phyloP scores from a whole-genome alignment of 176 grass and related monocot genomes.

The Lolium perenne region DNA sequence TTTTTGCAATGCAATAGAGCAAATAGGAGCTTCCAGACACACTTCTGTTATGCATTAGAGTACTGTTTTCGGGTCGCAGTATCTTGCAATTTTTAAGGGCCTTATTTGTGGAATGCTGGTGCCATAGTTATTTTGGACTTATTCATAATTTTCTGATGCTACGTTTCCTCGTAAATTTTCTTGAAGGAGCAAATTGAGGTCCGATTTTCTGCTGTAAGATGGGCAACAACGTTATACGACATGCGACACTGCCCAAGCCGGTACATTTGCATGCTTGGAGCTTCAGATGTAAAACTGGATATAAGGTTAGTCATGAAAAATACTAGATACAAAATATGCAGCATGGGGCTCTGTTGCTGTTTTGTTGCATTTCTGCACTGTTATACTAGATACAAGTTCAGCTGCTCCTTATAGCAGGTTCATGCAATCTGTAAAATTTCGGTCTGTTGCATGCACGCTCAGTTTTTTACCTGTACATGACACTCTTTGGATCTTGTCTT shows the following conservation, averaged over 20 bases:
- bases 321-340: constrained; percentile 4
- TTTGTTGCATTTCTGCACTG: constrained; percentile 21
- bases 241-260: constrained; percentile 80
- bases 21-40: constrained; percentile 6
- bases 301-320: constrained; percentile 69
- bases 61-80: constrained; percentile 15
- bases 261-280: constrained; percentile 93
- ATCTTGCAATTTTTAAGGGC: constrained; percentile 18
- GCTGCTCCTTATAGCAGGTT: constrained; percentile 5
- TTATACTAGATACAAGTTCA: constrained; percentile 26
- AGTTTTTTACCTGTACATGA: constrained; percentile 15
- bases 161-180: constrained; percentile 42
- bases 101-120: constrained; percentile 27
- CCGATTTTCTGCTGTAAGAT: constrained; percentile 88
- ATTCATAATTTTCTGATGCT: constrained; percentile 45
- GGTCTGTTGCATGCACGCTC: constrained; percentile 30
- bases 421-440: constrained; percentile 18
- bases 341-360: constrained; percentile 15
- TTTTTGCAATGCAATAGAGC: constrained; percentile 11
- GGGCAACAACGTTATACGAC: constrained; percentile 88
- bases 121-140: constrained; percentile 9
- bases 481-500: constrained; percentile 20
- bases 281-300: constrained; percentile 88
- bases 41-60: constrained; percentile 27
- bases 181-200: constrained; percentile 90